Conservation (phyloP, 78 protist genomes). For the Dictyostelium firmibasis region DNA sequence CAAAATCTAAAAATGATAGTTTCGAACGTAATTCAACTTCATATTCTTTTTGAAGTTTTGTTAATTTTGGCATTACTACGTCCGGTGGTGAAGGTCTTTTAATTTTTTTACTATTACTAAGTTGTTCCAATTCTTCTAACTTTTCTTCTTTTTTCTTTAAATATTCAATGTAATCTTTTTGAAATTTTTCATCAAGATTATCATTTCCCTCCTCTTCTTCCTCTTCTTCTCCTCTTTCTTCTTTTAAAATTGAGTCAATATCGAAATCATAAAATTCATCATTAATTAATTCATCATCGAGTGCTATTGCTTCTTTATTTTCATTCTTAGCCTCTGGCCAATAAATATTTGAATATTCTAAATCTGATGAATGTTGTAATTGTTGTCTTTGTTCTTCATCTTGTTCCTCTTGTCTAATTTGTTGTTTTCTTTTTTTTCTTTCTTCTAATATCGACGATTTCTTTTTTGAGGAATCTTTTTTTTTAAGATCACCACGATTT, state of each 20-base stretch:
- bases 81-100: slow-evolving; percentile 64
- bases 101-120: background rate
- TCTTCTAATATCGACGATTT: background rate
- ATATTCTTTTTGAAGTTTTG: slow-evolving; percentile 53
- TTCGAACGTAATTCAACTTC: slow-evolving; percentile 24
- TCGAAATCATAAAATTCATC: background rate
- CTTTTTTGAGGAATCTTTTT: background rate
- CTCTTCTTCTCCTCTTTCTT: background rate
- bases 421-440: background rate
- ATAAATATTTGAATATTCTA: background rate
- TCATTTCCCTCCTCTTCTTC: background rate
- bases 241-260: background rate
- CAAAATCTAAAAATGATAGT: slow-evolving; percentile 71
- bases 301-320: background rate
- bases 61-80: slow-evolving; percentile 11
- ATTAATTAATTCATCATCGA: background rate
- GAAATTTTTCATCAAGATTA: background rate
- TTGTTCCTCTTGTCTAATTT: background rate
- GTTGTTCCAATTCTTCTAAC: background rate
- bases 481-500: background rate
- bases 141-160: slow-evolving; percentile 14
- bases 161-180: slow-evolving; percentile 22
- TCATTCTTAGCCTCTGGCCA: background rate
- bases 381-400: background rate
- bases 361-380: background rate